Conservation (phyloP, 805 yeast genomes). For the Sugiyamaella qingdaonensis region DNA sequence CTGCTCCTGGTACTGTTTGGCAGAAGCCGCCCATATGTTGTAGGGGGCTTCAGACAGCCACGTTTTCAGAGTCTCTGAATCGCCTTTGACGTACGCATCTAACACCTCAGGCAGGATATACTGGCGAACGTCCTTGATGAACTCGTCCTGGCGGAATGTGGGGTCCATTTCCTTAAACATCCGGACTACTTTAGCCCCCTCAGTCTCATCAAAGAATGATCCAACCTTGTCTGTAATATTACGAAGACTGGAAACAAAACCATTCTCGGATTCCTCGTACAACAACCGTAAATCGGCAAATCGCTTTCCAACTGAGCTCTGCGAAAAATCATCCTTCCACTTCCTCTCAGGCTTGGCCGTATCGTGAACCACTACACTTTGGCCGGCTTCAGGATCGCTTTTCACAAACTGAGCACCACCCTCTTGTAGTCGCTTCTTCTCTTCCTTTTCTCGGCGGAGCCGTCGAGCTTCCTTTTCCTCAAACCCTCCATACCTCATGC, state of each 20-base stretch:
- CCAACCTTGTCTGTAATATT: conserved; percentile 75
- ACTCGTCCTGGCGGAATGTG: conserved; percentile 69
- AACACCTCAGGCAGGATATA: conserved; percentile 91
- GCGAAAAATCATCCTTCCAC: conserved; percentile 62
- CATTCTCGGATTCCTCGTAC: conserved; percentile 87
- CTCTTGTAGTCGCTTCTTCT: conserved; percentile 37
- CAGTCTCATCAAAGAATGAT: conserved; percentile 93
- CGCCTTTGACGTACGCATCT: conserved; percentile 93
- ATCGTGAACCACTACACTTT: conserved; percentile 76
- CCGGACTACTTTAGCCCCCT: conserved; percentile 85
- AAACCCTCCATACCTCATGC: conserved; percentile 87
- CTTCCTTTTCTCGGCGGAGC: conserved; percentile 53
- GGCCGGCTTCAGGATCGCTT: conserved; percentile 66
- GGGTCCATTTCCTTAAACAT: conserved; percentile 89
- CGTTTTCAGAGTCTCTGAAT: conserved; percentile 69
- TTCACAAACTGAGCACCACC: conserved; percentile 62
- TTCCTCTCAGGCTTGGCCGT: conserved; percentile 69
- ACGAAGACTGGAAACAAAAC: conserved; percentile 74
- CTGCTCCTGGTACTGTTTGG: conserved; percentile 87
- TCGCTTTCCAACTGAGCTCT: conserved; percentile 64
- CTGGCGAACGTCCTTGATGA: conserved; percentile 79
- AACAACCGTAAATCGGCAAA: conserved; percentile 57
- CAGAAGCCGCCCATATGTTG: conserved; percentile 90
- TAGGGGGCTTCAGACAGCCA: conserved; percentile 98
- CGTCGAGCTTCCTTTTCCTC: conserved; percentile 79